Evolutionary conservation across 2,329 filamentous ascomycete species (phyloP).

Genomic region (Akanthomyces dipterigenus): DNA sequence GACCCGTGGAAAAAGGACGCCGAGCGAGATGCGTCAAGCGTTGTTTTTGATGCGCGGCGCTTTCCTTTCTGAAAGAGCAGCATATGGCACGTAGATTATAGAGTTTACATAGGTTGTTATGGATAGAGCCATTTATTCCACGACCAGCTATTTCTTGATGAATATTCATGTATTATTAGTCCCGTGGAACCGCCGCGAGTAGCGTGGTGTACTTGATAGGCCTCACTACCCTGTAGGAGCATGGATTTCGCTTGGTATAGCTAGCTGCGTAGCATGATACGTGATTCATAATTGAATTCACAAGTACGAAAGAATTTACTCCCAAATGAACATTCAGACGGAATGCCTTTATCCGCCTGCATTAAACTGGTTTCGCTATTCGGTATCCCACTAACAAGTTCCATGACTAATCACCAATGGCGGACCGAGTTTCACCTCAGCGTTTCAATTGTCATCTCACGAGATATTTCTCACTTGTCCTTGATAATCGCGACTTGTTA

Average conservation of each 20-base stretch:
- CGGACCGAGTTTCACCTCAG: not conserved
- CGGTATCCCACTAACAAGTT: not conserved
- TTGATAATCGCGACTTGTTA: no score
- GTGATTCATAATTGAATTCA: no score
- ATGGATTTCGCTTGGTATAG: no score
- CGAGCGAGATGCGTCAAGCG: not conserved
- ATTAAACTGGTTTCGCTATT: not conserved
- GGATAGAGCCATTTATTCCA: no score
- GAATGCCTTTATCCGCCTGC: no score
- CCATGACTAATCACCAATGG: conserved; percentile 6
- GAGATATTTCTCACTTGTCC: not conserved
- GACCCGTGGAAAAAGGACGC: conserved; percentile 3
- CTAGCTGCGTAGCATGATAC: not conserved
- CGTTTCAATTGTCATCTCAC: not conserved
- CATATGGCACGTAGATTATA: not conserved
- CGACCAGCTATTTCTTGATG: no score
- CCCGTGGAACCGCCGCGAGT: not conserved
- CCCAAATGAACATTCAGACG: not conserved
- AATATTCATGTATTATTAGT: not conserved
- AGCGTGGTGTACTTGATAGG: not conserved
- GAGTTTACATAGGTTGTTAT: not conserved
- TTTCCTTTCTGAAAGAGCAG: not conserved
- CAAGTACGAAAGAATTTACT: no score
- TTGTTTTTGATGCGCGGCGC: not conserved
- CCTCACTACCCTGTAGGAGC: not conserved